Base-by-base conservation (phyloP, 2,329 filamentous ascomycete species). In the Pseudogymnoascus sp. region DNA sequence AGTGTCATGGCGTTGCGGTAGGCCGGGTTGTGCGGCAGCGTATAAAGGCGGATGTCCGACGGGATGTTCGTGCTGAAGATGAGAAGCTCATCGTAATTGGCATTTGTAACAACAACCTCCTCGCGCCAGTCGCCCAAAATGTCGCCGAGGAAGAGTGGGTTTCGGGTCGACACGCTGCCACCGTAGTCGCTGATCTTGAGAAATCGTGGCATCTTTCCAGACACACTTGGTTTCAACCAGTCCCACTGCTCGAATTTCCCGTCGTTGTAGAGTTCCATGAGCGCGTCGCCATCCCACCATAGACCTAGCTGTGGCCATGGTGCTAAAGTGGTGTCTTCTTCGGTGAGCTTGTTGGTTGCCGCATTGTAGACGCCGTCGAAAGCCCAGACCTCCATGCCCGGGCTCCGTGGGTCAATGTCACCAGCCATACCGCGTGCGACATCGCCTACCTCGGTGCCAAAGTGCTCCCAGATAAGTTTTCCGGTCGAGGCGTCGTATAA, bases 1-100 rank as follows among this genome's bases (percentile, higher is more conserved):
- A 60, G 36, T 6, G 56, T 60, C 56, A 60, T 60, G 11, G 56
- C 28, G 18, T 60, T 60, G 36, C 56, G 56, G 56, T 60, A 60
- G 21, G 56, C 56, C 0, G 56, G 56, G 56, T 60, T 60, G 56
- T 60, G 56, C 11, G 56, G 14, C 56, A 60, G 25, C 11, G 56
- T 60, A 37, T 60, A 60, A 21, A 60, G 56, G 4, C 56, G 56
- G 25, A 60, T 60, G n/a, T 60, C 56, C 12, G 56, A 60, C 11
- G 28, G 56, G n/a, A 36, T 21, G 36, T 60, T 5, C 1, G 56
- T 60, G 14, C 16, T 60, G 14, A 60, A 60, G 28, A 60, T 60
- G 25, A 60, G 56, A 6, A 60, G 56, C 21, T 60, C 56, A 60
- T 60, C 56, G 6, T 28, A 21, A 38, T 34, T 8, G 10, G 28